Base-by-base conservation (phyloP, 2,329 filamentous ascomycete species). In the Paecilomyces niveus region DNA sequence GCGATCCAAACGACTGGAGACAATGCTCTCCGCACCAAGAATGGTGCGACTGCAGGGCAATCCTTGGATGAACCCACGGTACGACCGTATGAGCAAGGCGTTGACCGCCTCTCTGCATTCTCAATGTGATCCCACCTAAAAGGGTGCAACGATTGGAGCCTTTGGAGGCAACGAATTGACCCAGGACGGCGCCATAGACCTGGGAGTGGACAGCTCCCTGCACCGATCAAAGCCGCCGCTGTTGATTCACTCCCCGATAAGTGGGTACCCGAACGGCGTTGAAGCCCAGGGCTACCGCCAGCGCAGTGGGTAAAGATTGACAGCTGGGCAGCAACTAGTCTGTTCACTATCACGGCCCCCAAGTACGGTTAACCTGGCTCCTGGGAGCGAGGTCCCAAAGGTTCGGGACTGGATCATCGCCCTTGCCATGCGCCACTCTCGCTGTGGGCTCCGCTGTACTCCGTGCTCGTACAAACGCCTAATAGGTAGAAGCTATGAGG, bases 331-430 rank as follows among this genome's bases (percentile, higher is more conserved):
- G 50, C 39, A 45, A 45, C 50, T 52, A 52, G 50, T 29, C 15
- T 15, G 50, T 26, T n/a, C 50, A 52, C 50, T 24, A 52, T 52
- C 50, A 24, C 22, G 50, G 50, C 51, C 54, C 52, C 39, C 53
- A 51, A 57, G 57, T 52, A 52, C 22, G 50, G 31, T 56, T 57
- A 62, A 63, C 65, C 64, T 63, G 64, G 63, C 57, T 64, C 61
- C 56, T 61, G 64, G 64, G 65, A 63, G 39, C 39, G 39, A 45
- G 15, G 50, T 29, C 63, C 65, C 65, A 66, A 61, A 58, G 33
- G 62, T 63, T 61, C 61, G 65, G 65, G 58, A 63, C 64, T 53
- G 55, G 62, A 61, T 63, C 63, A 57, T 57, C 59, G 58, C 57
- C 33, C 53, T 58, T 60, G 51, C 45, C 29, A 62, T 59, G 60